Evolutionary conservation across 225 moss, liverwort and hornwort genomes (phyloP).

Genomic region (Pleurozium schreberi): DNA sequence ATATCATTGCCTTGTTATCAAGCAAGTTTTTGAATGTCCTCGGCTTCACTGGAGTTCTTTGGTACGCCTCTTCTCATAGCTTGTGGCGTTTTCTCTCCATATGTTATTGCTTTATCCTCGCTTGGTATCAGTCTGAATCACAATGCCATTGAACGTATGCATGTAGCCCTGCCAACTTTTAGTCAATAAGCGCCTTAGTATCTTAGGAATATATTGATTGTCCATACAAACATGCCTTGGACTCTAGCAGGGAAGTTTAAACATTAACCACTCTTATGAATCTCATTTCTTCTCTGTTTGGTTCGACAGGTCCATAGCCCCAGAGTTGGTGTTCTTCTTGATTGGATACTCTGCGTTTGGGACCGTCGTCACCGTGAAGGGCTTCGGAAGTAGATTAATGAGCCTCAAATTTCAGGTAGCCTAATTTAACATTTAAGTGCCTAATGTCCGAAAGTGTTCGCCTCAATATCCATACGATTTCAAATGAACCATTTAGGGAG

Average conservation of each 20-base stretch:
- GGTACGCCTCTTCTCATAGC: slow-evolving; percentile 26
- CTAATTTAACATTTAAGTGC: neutral
- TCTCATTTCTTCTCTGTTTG: neutral
- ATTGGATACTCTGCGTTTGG: slow-evolving; percentile 69
- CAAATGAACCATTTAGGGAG: neutral
- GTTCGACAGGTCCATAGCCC: slow-evolving; percentile 77
- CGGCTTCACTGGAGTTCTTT: slow-evolving; percentile 88
- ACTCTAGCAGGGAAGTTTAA: neutral
- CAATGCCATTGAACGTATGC: neutral
- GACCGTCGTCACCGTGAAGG: slow-evolving; percentile 66
- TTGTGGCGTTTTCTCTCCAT: neutral
- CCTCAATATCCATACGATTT: neutral
- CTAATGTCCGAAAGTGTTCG: neutral
- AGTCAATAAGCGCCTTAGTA: neutral
- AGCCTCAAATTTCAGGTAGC: slow-evolving; percentile 78
- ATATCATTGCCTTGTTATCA: slow-evolving; percentile 78
- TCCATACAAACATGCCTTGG: neutral
- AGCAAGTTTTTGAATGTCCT: slow-evolving; percentile 85
- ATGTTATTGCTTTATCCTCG: neutral
- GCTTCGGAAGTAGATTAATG: slow-evolving; percentile 82
- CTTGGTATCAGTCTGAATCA: neutral
- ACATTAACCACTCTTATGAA: neutral
- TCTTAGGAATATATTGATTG: neutral
- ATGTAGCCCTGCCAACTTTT: neutral
- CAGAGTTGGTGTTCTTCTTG: slow-evolving; percentile 78